Percentiles rank a stretch among this genome's conserved stretches.
These are phyloP conservation scores for Spinacia oleracea DNA, from an alignment of 179 eudicot genomes.

Conservation along the genomic window DNA sequence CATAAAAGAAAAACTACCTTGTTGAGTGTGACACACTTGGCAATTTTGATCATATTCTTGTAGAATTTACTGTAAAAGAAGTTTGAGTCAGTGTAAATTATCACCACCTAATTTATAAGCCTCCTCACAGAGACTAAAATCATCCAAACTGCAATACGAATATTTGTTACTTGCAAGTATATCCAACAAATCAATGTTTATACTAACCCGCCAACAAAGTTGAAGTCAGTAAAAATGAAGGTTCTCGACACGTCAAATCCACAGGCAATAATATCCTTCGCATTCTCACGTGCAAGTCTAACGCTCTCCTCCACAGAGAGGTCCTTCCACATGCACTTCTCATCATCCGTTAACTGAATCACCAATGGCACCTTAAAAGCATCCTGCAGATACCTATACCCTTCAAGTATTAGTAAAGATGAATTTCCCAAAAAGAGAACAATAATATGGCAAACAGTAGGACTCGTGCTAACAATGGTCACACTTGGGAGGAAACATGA, in stretches of 20 bases:
- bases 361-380: slow-evolving; percentile 97
- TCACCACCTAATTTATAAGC: neutral
- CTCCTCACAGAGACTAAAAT: neutral
- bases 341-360: slow-evolving; percentile 96
- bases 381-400: slow-evolving; percentile 90
- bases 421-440: neutral
- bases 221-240: slow-evolving; percentile 84
- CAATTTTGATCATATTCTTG: slow-evolving; percentile 81
- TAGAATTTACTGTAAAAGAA: slow-evolving; percentile 65
- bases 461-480: neutral
- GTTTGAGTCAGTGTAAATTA: slow-evolving; percentile 1
- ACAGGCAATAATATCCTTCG: slow-evolving; percentile 97
- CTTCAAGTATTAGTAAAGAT: slow-evolving; percentile 28
- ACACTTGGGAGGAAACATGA: neutral
- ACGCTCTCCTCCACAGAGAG: slow-evolving; percentile 85
- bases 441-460: neutral
- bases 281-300: slow-evolving; percentile 97
- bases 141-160: neutral
- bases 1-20: slow-evolving; percentile 46
- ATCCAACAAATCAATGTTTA: neutral
- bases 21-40: slow-evolving; percentile 84
- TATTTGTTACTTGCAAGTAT: neutral
- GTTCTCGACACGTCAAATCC: slow-evolving; percentile 90
- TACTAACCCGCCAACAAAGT: slow-evolving; percentile 91
- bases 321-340: slow-evolving; percentile 97